Conservation (phyloP, 2,329 filamentous ascomycete species). For the Aotearoamyces nothofagi region DNA sequence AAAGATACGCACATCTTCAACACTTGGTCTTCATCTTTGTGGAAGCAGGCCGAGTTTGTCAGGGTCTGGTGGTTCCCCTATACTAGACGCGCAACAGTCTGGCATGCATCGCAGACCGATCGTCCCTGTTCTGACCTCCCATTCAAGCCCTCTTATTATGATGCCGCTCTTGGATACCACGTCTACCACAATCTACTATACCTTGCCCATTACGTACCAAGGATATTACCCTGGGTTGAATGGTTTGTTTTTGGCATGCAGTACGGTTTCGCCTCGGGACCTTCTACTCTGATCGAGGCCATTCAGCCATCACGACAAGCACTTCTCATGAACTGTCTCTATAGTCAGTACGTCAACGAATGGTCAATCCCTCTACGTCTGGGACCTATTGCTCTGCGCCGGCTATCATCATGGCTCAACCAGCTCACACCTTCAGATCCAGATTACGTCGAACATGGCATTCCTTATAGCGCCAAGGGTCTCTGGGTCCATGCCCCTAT, state of each 20-base stretch:
- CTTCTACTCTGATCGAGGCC: conserved; percentile 49
- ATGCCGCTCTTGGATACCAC: conserved; percentile 67
- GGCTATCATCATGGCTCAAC: conserved; percentile 77
- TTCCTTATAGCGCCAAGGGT: conserved; percentile 67
- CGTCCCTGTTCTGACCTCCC: conserved; percentile 39
- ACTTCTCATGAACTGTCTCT: conserved; percentile 91
- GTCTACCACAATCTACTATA: conserved; percentile 87
- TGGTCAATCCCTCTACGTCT: conserved; percentile 83
- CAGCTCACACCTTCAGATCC: conserved; percentile 43
- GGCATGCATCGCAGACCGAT: conserved; percentile 69
- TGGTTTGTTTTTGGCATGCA: conserved; percentile 98
- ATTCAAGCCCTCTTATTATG: conserved; percentile 57
- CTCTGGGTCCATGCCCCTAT: conserved; percentile 82
- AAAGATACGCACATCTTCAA: conserved; percentile 52
- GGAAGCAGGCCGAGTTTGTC: conserved; percentile 77
- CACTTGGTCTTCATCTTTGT: conserved; percentile 59
- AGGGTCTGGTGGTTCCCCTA: conserved; percentile 98
- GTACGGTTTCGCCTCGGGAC: conserved; percentile 70
- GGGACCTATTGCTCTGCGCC: conserved; percentile 72
- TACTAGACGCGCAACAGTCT: conserved; percentile 72
- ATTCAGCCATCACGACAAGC: conserved; percentile 69
- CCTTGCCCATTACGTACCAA: conserved; percentile 61
- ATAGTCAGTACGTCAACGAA: conserved; percentile 97
- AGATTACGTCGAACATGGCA: conserved; percentile 47
- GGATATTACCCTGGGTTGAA: conserved; percentile 74